Conservation (phyloP, 108 stramenopile genomes). For the Cyclotella baltica region DNA sequence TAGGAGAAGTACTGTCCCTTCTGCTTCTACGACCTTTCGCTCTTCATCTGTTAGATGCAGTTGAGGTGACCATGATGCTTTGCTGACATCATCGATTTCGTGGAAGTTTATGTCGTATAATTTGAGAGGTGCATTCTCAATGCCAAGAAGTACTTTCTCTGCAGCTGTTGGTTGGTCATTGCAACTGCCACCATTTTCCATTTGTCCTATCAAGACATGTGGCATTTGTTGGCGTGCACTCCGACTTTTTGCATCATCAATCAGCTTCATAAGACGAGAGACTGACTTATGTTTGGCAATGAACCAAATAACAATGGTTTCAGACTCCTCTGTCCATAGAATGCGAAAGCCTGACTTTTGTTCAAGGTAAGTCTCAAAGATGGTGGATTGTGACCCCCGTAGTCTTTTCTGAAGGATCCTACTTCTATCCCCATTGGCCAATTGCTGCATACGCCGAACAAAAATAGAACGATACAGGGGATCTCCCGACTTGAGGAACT, state of each 20-base stretch:
- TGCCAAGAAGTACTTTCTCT: conserved; percentile 40
- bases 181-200: no score
- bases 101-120: conserved; percentile 40
- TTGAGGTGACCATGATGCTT: conserved; percentile 49
- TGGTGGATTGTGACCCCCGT: conserved; percentile 46
- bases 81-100: conserved; percentile 32
- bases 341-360: conserved; percentile 62
- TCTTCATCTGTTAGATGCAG: conserved; percentile 61
- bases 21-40: conserved; percentile 48
- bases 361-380: conserved; percentile 66
- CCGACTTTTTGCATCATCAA: conserved; percentile 59
- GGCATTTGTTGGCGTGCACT: conserved; percentile 39
- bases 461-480: conserved; percentile 53
- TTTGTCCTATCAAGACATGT: conserved; percentile 9
- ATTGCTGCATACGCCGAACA: conserved; percentile 48
- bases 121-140: conserved; percentile 61
- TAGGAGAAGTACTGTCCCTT: conserved; percentile 60
- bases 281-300: conserved; percentile 61
- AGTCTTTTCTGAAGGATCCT: conserved; percentile 56
- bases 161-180: neutral
- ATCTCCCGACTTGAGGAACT: conserved; percentile 54
- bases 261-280: conserved; percentile 56
- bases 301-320: conserved; percentile 39
- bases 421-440: conserved; percentile 54
- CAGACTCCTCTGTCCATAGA: conserved; percentile 53